A percentile compares a stretch with the other conserved stretches of the same genome.
Evolutionary conservation across 495 filamentous ascomycete genomes (phyloP).

Genomic region (Aspergillus egyptiacus): DNA sequence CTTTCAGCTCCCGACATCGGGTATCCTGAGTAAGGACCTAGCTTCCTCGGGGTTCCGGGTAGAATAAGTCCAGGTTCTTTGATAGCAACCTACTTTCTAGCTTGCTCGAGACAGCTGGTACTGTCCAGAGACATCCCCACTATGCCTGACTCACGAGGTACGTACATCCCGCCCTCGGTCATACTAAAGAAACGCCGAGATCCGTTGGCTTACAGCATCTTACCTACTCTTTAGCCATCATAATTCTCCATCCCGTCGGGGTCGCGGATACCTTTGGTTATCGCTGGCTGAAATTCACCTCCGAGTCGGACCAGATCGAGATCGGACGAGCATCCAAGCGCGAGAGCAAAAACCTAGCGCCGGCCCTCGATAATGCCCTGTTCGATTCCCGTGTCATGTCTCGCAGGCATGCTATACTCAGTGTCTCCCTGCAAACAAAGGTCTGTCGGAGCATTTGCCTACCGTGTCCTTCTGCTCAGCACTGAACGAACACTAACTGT

Average conservation of each 20-base stretch:
- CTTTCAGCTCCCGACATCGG: background rate
- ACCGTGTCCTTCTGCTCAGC: too few species aligned
- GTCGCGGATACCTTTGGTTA: slow-evolving; percentile 19
- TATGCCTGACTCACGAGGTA: slow-evolving; percentile 15
- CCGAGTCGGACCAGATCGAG: slow-evolving; percentile 20
- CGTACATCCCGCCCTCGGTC: background rate
- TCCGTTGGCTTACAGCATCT: slow-evolving; percentile 14
- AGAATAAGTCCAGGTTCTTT: too few species aligned
- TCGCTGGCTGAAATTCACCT: slow-evolving; percentile 29
- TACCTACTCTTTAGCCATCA: slow-evolving; percentile 19
- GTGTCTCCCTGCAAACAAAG: slow-evolving; percentile 34
- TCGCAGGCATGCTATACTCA: slow-evolving; percentile 63
- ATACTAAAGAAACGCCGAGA: background rate
- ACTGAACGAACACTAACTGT: slow-evolving; percentile 22
- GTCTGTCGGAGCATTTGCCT: slow-evolving; percentile 25
- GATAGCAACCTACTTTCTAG: too few species aligned
- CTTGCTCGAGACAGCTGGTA: too few species aligned
- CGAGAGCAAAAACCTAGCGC: slow-evolving; percentile 44
- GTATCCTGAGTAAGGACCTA: background rate
- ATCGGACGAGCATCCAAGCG: slow-evolving; percentile 61
- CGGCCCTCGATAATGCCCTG: slow-evolving; percentile 57
- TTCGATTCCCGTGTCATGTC: slow-evolving; percentile 82
- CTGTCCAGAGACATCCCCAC: background rate
- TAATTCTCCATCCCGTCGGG: slow-evolving; percentile 22
- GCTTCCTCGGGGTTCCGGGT: background rate